Percentiles rank a stretch among this genome's conserved stretches.
These are phyloP conservation scores for Penicillium alfredii DNA, from an alignment of 495 filamentous ascomycete species.

Conservation along the genomic window DNA sequence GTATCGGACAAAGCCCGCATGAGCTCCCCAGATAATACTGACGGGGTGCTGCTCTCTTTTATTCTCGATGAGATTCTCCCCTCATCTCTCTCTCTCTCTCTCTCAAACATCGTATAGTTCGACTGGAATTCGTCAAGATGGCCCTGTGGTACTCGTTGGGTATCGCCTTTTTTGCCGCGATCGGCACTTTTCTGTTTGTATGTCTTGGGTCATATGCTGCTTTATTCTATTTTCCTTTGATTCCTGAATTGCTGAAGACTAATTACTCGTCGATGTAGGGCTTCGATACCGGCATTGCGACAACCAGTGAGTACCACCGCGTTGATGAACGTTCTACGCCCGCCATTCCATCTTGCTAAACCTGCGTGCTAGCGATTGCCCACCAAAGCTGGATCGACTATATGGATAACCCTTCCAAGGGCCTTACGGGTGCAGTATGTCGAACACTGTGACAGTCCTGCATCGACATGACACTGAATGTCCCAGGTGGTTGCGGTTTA, in stretches of 20 bases:
- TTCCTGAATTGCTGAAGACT: not conserved
- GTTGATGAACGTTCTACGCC: not conserved
- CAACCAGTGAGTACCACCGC: constrained; percentile 50
- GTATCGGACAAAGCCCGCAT: no score
- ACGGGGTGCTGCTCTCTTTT: no score
- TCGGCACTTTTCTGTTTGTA: constrained; percentile 55
- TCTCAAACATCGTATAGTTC: not conserved
- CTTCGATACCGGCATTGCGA: constrained; percentile 55
- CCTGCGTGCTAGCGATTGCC: constrained; percentile 42
- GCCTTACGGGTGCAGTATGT: constrained; percentile 51
- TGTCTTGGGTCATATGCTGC: no score
- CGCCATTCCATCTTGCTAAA: constrained; percentile 7
- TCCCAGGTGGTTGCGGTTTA: constrained; percentile 51
- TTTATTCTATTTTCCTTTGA: not conserved
- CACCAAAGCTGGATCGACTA: constrained; percentile 57
- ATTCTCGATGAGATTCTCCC: no score
- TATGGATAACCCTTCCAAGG: constrained; percentile 50
- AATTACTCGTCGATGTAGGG: constrained; percentile 33
- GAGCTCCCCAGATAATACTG: no score
- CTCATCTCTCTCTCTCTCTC: not conserved
- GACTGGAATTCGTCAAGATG: constrained; percentile 22
- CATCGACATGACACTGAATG: not conserved
- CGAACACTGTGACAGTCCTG: not conserved
- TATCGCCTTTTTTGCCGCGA: constrained; percentile 49
- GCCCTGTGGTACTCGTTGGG: constrained; percentile 40